Percentiles rank a stretch among this genome's conserved stretches.
phyloP scores from a whole-genome alignment of 129 eudicot genomes.

The Centrapalus pauciflorus region DNA sequence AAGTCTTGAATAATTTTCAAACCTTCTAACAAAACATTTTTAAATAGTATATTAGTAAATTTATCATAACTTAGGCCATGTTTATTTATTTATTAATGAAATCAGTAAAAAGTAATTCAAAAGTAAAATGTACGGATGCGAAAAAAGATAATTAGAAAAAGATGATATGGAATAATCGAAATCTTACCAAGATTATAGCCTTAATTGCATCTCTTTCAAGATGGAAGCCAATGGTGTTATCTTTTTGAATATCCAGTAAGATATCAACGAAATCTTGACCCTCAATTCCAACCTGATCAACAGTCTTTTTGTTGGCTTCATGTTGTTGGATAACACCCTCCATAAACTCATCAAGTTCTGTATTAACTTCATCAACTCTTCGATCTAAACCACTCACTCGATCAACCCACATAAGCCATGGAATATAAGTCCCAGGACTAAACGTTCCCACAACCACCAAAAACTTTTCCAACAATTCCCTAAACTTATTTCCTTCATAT shows the following conservation, averaged over 20 bases:
- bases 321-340: conserved; percentile 26
- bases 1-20: too few species aligned
- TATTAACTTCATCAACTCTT: background rate
- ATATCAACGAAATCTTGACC: conserved; percentile 29
- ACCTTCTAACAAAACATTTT: too few species aligned
- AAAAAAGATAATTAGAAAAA: too few species aligned
- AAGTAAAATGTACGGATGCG: too few species aligned
- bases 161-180: too few species aligned
- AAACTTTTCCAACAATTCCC: conserved; percentile 3
- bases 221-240: background rate
- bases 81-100: too few species aligned
- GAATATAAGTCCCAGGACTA: conserved; percentile 18
- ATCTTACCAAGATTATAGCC: conserved; percentile 32
- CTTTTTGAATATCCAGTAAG: conserved; percentile 26
- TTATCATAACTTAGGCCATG: too few species aligned
- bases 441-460: conserved; percentile 3
- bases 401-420: conserved; percentile 22
- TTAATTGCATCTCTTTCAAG: conserved; percentile 26
- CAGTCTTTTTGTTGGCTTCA: background rate
- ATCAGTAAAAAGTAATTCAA: too few species aligned
- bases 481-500: conserved; percentile 11
- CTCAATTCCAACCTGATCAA: conserved; percentile 29
- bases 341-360: conserved; percentile 14
- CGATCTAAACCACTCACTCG: conserved; percentile 6
- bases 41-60: too few species aligned